Evolutionary conservation across 2,329 filamentous ascomycete genomes (phyloP), one percentile per base, ranked within the genome.

Genomic region (Amylocarpus encephaloides): DNA sequence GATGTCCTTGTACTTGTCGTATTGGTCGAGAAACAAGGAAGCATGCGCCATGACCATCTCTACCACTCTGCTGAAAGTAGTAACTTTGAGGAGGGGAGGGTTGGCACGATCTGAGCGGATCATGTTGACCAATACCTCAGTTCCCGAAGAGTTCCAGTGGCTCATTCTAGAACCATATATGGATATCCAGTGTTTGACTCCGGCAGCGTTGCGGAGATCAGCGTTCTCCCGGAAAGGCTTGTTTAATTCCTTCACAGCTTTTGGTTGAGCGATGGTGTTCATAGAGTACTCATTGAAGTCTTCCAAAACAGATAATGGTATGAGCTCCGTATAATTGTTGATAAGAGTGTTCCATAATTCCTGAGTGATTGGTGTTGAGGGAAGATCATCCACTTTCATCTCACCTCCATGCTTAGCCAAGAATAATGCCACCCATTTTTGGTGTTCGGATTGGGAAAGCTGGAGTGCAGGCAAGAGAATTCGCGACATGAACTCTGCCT

Each of bases 221-320:
- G 29, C n/a, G 12, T 53, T 43, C 13, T 46, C 48, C 38, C 38
- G 43, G n/a, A 55, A 43, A 5, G 46, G 40, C 13, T 47, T 44
- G 43, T 55, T 55, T 39, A 55, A 50, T 10, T 48, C 39, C 46
- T 6, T 40, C 38, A 55, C 30, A 32, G 34, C 22, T 22, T 38
- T 18, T 39, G 53, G 32, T 6, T 51, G 53, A 18, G 48, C 35
- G 34, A 53, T 46, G 13, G 39, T 55, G 40, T 51, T 51, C n/a
- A 53, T 16, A 33, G 51, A 39, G 36, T 48, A 35, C 34, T 42
- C 42, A 40, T 51, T 51, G 51, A 43, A 53, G 43, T 53, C 48
- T 36, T 55, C 36, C 13, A 55, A 33, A 29, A 55, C 30, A 5
- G 3, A 12, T 13, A 34, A 22, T 29, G 53, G 48, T n/a, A 53